Percentiles rank a stretch among this genome's conserved stretches.
Conservation (phyloP, 2,329 filamentous ascomycete species). For the Hypoxylon rubiginosum region DNA sequence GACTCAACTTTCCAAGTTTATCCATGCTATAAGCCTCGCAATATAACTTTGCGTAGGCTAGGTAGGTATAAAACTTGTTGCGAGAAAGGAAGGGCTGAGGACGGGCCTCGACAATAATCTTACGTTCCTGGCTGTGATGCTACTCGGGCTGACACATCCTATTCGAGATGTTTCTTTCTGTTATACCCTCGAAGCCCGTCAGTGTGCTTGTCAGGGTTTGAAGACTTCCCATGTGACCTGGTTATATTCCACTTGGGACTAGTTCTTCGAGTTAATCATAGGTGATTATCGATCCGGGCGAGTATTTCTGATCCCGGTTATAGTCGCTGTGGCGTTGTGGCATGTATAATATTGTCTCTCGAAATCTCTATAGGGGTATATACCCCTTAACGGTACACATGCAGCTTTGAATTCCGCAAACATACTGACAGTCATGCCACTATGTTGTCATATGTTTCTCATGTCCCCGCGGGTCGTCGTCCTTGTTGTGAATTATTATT, state of each 20-base stretch:
- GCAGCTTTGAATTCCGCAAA: slow-evolving; percentile 4
- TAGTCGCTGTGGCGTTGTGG: slow-evolving; percentile 9
- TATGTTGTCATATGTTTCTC: slow-evolving; percentile 37
- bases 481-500: slow-evolving; percentile 23
- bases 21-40: neutral
- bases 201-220: neutral
- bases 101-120: neutral
- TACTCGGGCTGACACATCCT: neutral
- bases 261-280: neutral
- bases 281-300: neutral
- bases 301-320: slow-evolving; percentile 11
- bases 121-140: no score
- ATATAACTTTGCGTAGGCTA: no score
- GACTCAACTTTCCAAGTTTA: slow-evolving; percentile 11
- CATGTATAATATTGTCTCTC: slow-evolving; percentile 9
- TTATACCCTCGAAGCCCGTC: no score
- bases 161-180: neutral
- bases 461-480: slow-evolving; percentile 5
- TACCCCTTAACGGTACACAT: slow-evolving; percentile 3
- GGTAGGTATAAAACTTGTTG: neutral
- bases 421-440: slow-evolving; percentile 14
- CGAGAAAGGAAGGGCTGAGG: neutral
- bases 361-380: slow-evolving; percentile 7
- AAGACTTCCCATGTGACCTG: neutral
- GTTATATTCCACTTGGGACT: neutral